Evolutionary conservation across 169 alveolate species (phyloP).

Genomic region (Besnoitia besnoiti): DNA sequence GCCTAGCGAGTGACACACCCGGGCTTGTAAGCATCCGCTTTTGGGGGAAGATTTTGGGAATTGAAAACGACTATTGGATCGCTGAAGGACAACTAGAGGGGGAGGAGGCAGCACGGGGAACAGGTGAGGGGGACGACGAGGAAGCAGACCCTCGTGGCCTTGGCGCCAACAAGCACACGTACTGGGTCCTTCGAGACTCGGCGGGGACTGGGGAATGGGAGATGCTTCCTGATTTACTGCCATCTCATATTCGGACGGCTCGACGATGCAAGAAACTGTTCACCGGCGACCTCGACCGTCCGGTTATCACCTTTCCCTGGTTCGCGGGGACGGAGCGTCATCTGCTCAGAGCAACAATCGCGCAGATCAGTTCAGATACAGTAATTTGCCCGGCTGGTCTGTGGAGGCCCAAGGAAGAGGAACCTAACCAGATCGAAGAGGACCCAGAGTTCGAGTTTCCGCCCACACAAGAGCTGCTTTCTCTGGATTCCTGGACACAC

Average conservation of each 20-base stretch:
- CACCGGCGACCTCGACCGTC: constrained; percentile 47
- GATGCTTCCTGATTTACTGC: constrained; percentile 51
- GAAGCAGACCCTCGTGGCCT: constrained; percentile 80
- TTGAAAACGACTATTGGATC: constrained; percentile 77
- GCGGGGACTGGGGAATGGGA: constrained; percentile 65
- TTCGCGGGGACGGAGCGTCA: constrained; percentile 62
- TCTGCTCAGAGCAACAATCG: constrained; percentile 39
- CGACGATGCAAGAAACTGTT: constrained; percentile 53
- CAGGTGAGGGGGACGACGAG: constrained; percentile 42
- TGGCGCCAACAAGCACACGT: constrained; percentile 81
- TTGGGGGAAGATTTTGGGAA: constrained; percentile 83
- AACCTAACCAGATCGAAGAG: constrained; percentile 27
- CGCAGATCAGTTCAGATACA: constrained; percentile 45
- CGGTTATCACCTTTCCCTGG: constrained; percentile 49
- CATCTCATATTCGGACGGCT: constrained; percentile 42
- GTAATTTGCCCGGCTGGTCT: constrained; percentile 50
- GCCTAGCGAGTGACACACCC: constrained; percentile 15
- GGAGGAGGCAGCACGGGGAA: constrained; percentile 1
- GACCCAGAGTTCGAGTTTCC: constrained; percentile 63
- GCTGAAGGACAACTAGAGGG: constrained; percentile 76
- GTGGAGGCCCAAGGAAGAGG: constrained; percentile 31
- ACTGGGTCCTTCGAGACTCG: constrained; percentile 74
- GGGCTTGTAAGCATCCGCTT: constrained; percentile 71
- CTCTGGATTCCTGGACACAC: constrained; percentile 52
- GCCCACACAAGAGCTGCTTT: background rate